Conservation (phyloP, 306 rosid species). For the Gynostemma pentaphyllum region DNA sequence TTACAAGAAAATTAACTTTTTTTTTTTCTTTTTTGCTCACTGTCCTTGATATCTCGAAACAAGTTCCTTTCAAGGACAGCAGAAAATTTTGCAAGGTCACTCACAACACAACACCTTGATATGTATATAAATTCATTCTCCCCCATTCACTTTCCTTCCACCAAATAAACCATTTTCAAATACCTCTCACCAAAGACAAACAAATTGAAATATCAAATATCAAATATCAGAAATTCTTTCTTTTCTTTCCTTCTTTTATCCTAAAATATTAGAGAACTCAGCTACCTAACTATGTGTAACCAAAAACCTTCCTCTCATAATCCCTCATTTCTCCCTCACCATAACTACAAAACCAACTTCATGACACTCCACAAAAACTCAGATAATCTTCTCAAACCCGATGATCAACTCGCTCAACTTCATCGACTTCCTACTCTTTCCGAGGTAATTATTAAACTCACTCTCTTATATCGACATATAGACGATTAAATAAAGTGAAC, state of each 20-base stretch:
- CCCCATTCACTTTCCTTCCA: constrained; percentile 10
- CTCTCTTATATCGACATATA: too few species aligned
- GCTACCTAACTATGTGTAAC: constrained; percentile 34
- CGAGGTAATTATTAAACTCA: constrained; percentile 65
- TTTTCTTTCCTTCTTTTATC: constrained; percentile 6
- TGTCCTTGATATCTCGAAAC: constrained; percentile 4
- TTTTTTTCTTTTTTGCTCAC: not conserved
- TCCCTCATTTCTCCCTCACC: constrained; percentile 34
- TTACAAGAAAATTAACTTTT: not conserved
- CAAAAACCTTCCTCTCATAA: constrained; percentile 52
- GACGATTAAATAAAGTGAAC: too few species aligned
- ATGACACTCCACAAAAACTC: constrained; percentile 29
- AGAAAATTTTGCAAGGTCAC: constrained; percentile 16
- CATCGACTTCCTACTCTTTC: constrained; percentile 68
- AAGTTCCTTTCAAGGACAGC: constrained; percentile 5
- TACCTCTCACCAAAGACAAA: constrained; percentile 1
- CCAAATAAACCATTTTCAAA: constrained; percentile 25
- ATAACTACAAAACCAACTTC: constrained; percentile 32
- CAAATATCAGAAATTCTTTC: constrained; percentile 14
- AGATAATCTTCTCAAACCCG: constrained; percentile 9
- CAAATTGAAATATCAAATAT: constrained; percentile 15
- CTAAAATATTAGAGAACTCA: not conserved
- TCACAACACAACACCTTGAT: constrained; percentile 19
- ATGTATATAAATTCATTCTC: constrained; percentile 41
- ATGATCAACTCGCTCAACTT: constrained; percentile 37